Evolutionary conservation across 371 early-diverging fungal species (phyloP), one percentile per base, ranked within the genome.

Genomic region (Amoeboaphelidium protococcarum): DNA sequence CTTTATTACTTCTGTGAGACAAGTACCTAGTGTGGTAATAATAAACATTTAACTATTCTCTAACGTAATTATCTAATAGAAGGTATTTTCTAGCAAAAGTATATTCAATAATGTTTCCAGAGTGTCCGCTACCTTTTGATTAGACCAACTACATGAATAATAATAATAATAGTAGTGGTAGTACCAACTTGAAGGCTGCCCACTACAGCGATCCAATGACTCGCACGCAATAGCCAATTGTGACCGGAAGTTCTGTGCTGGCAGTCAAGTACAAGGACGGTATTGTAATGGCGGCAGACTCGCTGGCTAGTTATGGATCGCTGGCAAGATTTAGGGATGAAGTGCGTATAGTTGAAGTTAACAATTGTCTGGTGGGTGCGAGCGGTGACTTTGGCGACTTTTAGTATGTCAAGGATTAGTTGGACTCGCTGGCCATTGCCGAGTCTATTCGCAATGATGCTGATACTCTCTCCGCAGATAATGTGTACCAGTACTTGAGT

Each of bases 251-350:
- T n/a, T 91, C 94, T 25, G 81, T 92, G 37, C 59, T 95, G 42
- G 96, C 79, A 41, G 65, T 98, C 61, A 82, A 82, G 62, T 96
- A 80, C 71, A 91, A 83, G 61, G 90, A 89, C 54, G 96, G 98
- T 50, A 70, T 98, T 45, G 89, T 98, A 79, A 73, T 94, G 68
- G 87, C 91, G 12, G 84, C 94, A 13, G 96, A 98, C 61, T 82
- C 78, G 59, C 69, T 91, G 41, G 84, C 82, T 80, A 62, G 26
- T 23, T 98, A 92, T 61, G 98, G 98, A 44, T 80, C 82, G 23
- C 61, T 94, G 54, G 88, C 94, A 27, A 80, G 89, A 49, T 89
- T 86, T 78, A 80, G 82, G 48, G 80, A 87, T 61, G 74, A 84
- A 46, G 72, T 82, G 57, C 74, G 96, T 50, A 60, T 98, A 52